phyloP scores from a whole-genome alignment of 768 basidiomycete species.

The Tylopilus plumbeoviolaceoides region DNA sequence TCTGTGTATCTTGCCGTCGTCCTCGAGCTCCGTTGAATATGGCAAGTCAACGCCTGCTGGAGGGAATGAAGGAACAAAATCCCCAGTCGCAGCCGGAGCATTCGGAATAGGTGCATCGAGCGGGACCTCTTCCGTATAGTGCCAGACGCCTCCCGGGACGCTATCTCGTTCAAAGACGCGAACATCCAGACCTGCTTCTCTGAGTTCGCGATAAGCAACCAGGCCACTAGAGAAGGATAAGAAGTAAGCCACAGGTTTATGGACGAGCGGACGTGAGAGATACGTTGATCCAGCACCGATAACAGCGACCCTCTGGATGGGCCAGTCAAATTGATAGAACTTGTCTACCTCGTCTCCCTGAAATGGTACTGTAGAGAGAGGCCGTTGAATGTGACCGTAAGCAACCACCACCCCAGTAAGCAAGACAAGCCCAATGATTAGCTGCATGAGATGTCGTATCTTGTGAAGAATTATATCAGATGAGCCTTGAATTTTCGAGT shows the following conservation, averaged over 20 bases:
- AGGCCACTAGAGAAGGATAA: neutral
- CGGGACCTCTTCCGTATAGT: constrained; percentile 15
- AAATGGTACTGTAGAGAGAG: neutral
- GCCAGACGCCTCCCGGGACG: constrained; percentile 12
- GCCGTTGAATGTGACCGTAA: neutral
- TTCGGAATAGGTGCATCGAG: constrained; percentile 14
- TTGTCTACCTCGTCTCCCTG: neutral
- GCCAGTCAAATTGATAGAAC: constrained; percentile 9
- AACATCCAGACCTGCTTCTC: constrained; percentile 14
- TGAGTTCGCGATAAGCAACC: constrained; percentile 13
- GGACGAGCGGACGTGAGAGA: no score
- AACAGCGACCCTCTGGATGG: constrained; percentile 11
- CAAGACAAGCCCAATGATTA: no score
- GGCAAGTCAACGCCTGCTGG: constrained; percentile 2
- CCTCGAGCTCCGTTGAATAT: constrained; percentile 1
- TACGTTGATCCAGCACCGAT: constrained; percentile 17
- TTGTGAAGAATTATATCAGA: no score
- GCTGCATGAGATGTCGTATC: no score
- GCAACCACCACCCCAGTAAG: neutral
- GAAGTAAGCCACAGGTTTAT: neutral
- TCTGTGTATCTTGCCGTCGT: constrained; percentile 1
- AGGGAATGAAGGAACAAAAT: constrained; percentile 14
- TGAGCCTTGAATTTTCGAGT: no score
- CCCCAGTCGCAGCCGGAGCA: neutral
- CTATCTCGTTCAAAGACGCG: constrained; percentile 18